phyloP scores from a whole-genome alignment of 352 stramenopile genomes.

The Pythium rhizo-oryzae region DNA sequence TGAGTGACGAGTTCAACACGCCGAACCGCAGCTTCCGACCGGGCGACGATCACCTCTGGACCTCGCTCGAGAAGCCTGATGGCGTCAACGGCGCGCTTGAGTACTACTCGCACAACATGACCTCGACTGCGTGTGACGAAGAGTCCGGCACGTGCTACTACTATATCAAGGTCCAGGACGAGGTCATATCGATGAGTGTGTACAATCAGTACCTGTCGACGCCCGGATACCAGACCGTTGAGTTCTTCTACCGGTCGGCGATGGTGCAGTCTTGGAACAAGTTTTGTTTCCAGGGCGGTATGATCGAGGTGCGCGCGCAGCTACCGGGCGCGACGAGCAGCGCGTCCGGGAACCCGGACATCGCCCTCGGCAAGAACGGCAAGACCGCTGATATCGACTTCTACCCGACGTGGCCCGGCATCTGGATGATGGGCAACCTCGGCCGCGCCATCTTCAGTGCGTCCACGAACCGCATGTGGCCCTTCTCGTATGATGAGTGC shows the following conservation, averaged over 20 bases:
- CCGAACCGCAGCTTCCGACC: conserved; percentile 74
- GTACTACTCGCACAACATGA: conserved; percentile 89
- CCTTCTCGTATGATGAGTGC: conserved; percentile 93
- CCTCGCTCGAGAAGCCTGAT: conserved; percentile 8
- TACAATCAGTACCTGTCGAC: conserved; percentile 58
- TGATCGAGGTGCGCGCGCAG: conserved; percentile 87
- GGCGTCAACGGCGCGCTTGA: conserved; percentile 64
- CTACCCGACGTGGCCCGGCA: conserved; percentile 55
- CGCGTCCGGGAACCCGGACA: background rate
- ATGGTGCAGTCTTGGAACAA: conserved; percentile 95
- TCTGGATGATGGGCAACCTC: conserved; percentile 21
- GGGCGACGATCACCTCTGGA: conserved; percentile 20
- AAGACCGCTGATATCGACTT: conserved; percentile 33
- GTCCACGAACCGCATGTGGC: conserved; percentile 94
- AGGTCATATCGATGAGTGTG: conserved; percentile 39
- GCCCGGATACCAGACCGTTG: conserved; percentile 41
- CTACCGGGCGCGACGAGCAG: conserved; percentile 83
- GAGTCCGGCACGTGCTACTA: conserved; percentile 1
- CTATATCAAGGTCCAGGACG: conserved; percentile 39
- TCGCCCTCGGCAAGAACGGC: background rate
- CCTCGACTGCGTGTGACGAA: conserved; percentile 45
- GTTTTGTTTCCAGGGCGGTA: conserved; percentile 93
- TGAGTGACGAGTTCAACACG: conserved; percentile 81
- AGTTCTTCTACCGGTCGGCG: conserved; percentile 51
- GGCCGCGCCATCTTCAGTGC: conserved; percentile 27